Percentiles rank a stretch among this genome's conserved stretches.
These are phyloP conservation scores for Sechiopsis laciniata DNA, from an alignment of 306 rosid genomes.

Conservation along the genomic window DNA sequence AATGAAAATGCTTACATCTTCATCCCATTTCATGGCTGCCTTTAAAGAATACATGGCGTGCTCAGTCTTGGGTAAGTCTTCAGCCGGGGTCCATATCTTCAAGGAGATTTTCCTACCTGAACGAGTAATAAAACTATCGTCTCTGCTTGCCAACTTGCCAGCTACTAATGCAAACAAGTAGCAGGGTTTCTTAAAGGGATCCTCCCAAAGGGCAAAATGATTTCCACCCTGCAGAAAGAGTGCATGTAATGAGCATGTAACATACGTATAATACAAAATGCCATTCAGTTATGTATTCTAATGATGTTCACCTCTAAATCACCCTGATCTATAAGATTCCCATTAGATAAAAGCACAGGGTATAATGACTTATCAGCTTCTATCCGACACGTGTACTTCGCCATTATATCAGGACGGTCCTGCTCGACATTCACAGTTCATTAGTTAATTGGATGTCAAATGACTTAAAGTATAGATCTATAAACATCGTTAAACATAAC, in stretches of 20 bases:
- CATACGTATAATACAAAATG: conserved; percentile 5
- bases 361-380: conserved; percentile 81
- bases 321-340: conserved; percentile 81
- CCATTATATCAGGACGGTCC: conserved; percentile 99
- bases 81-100: conserved; percentile 91
- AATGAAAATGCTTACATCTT: conserved; percentile 59
- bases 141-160: conserved; percentile 83
- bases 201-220: conserved; percentile 94
- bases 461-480: conserved; percentile 1
- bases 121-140: conserved; percentile 60
- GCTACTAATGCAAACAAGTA: conserved; percentile 99
- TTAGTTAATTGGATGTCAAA: conserved; percentile 27
- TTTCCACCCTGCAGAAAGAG: conserved; percentile 60
- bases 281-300: neutral
- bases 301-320: conserved; percentile 63
- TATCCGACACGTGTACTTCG: conserved; percentile 74
- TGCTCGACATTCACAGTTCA: conserved; percentile 34
- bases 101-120: conserved; percentile 78
- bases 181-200: conserved; percentile 96
- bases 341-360: conserved; percentile 93
- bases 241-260: conserved; percentile 1
- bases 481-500: neutral
- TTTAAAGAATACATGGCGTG: conserved; percentile 94
- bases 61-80: conserved; percentile 78
- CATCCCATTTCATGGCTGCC: conserved; percentile 99